Conservation (phyloP, 805 yeast species). For the Nakazawaea ernobii region DNA sequence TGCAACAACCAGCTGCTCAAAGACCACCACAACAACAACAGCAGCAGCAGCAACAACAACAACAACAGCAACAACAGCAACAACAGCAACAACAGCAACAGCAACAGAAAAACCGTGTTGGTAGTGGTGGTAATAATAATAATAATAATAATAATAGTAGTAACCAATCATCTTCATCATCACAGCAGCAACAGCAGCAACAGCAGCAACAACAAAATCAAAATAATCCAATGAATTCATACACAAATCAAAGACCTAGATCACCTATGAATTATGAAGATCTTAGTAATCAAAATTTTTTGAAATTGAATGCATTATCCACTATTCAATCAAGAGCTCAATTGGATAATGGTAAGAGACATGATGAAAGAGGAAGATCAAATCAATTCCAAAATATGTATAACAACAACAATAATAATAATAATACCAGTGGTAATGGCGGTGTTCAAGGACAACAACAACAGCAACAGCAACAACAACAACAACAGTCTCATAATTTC, state of each 20-base stretch:
- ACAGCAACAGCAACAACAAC: constrained; percentile 6
- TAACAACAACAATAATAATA: constrained; percentile 12
- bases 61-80: constrained; percentile 12
- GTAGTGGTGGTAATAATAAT: background rate
- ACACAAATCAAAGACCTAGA: constrained; percentile 10
- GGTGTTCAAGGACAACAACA: background rate
- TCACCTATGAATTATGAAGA: constrained; percentile 17
- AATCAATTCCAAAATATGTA: constrained; percentile 12
- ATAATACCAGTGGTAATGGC: constrained; percentile 12
- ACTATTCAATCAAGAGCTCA: constrained; percentile 48
- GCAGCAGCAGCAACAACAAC: constrained; percentile 2
- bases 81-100: constrained; percentile 10
- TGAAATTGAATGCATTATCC: constrained; percentile 61
- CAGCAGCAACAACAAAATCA: background rate
- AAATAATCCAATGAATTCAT: constrained; percentile 7
- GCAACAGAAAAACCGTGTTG: background rate
- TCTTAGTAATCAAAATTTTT: constrained; percentile 27
- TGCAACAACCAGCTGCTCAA: background rate
- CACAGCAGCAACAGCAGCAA: background rate
- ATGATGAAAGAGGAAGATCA: constrained; percentile 18
- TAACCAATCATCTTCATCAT: constrained; percentile 9
- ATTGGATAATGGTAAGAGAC: constrained; percentile 14
- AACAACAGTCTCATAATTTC: too few species aligned
- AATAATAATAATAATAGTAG: constrained; percentile 10
- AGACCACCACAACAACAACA: background rate